These are phyloP conservation scores for Chlorella ohadii DNA, from an alignment of 139 green algal genomes.

Conservation along the genomic window DNA sequence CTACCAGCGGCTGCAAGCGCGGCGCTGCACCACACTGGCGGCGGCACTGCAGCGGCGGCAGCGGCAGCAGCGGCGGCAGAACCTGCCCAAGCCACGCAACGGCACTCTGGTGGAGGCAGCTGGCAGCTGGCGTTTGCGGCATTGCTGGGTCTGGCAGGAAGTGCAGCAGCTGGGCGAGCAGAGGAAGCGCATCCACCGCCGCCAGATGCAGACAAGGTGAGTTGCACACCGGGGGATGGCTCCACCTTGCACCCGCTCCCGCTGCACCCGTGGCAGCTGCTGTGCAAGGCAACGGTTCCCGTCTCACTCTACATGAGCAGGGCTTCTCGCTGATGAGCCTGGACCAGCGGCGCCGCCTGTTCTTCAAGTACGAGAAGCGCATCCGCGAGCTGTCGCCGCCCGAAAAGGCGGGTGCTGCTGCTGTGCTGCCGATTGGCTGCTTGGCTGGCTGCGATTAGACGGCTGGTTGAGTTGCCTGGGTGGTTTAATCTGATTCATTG, in stretches of 20 bases:
- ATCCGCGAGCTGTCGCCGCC: constrained; percentile 75
- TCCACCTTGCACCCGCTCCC: neutral
- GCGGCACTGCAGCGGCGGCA: neutral
- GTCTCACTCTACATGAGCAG: neutral
- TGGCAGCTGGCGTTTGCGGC: constrained; percentile 24
- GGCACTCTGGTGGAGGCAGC: neutral
- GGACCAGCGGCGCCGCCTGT: constrained; percentile 56
- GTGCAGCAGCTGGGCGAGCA: neutral
- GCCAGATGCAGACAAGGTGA: constrained; percentile 10
- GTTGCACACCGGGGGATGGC: no score
- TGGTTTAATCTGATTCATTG: no score
- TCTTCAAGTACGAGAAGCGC: constrained; percentile 87
- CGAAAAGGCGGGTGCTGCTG: constrained; percentile 69
- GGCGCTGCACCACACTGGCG: neutral
- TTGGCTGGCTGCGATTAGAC: no score
- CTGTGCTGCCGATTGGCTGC: no score
- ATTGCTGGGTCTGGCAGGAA: neutral
- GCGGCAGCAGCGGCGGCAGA: neutral
- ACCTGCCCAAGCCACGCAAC: neutral
- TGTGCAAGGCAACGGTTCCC: no score
- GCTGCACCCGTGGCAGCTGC: neutral
- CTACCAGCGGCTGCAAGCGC: neutral
- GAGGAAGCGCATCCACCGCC: neutral
- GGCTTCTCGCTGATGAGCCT: constrained; percentile 48
- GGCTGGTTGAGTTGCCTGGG: no score